Conservation (phyloP, 2,329 filamentous ascomycete genomes). For the Aspergillus quadrilineatus region DNA sequence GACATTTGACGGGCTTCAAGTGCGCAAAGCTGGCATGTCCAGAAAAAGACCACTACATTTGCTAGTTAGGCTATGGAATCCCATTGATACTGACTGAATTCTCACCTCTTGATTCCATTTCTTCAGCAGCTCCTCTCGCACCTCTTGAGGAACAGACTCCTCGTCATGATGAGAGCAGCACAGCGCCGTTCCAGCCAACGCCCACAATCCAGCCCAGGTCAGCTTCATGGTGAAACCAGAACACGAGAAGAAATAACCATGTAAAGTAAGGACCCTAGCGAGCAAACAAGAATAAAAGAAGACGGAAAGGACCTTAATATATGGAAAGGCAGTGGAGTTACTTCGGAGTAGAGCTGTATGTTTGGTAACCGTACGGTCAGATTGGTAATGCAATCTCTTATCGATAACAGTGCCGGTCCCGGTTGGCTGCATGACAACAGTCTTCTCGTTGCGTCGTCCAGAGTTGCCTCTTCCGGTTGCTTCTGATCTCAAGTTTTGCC, state of each 20-base stretch:
- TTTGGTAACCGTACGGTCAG: background rate
- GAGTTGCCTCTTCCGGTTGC: conserved; percentile 37
- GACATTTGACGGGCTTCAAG: conserved; percentile 66
- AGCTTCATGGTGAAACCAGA: conserved; percentile 28
- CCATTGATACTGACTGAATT: background rate
- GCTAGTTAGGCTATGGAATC: background rate
- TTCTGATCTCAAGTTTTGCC: conserved; percentile 12
- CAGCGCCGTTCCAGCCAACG: conserved; percentile 32
- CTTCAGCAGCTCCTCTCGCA: conserved; percentile 44
- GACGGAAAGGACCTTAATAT: conserved; percentile 5
- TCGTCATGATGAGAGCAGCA: conserved; percentile 43
- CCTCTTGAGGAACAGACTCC: conserved; percentile 40
- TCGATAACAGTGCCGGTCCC: conserved; percentile 24
- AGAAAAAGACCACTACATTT: conserved; percentile 61
- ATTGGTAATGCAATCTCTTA: conserved; percentile 14
- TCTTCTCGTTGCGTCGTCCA: conserved; percentile 26
- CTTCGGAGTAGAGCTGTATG: conserved; percentile 13
- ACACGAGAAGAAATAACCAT: background rate
- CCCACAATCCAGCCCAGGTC: conserved; percentile 31
- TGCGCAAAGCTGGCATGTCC: conserved; percentile 77
- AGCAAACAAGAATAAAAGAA: conserved; percentile 4
- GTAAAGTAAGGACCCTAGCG: background rate
- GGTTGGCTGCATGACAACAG: conserved; percentile 7
- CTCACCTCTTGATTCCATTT: conserved; percentile 51
- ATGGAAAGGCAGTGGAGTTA: conserved; percentile 9